Conservation (phyloP, 805 yeast genomes). For the Citeromyces matritensis region DNA sequence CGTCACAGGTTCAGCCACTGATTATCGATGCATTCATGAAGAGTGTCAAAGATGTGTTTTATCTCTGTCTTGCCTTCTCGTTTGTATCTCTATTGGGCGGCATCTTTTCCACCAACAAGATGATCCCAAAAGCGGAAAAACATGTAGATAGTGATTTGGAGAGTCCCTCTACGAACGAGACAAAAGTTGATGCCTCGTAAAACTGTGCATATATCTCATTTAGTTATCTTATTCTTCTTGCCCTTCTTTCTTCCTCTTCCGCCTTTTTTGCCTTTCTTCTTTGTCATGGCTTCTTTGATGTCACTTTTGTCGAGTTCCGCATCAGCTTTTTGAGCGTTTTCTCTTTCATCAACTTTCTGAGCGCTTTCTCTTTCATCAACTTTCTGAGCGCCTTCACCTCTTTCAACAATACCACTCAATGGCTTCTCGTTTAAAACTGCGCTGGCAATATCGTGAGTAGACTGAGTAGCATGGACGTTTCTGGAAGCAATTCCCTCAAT, state of each 20-base stretch:
- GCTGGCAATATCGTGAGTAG: conserved; percentile 5
- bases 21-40: conserved; percentile 14
- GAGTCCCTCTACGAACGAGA: too few relatives aligned
- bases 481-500: conserved; percentile 9
- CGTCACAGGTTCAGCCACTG: conserved; percentile 4
- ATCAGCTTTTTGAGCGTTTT: not conserved
- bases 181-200: too few relatives aligned
- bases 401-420: conserved; percentile 1
- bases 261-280: not conserved
- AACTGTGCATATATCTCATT: too few relatives aligned
- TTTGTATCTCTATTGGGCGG: conserved; percentile 14
- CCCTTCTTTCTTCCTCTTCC: not conserved
- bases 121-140: conserved; percentile 20
- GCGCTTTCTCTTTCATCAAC: conserved; percentile 1
- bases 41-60: conserved; percentile 23
- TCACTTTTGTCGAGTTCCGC: not conserved
- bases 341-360: not conserved
- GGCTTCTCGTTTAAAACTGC: conserved; percentile 2
- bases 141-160: too few relatives aligned
- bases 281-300: not conserved
- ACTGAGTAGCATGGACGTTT: conserved; percentile 3
- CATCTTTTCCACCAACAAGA: conserved; percentile 22
- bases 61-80: conserved; percentile 22
- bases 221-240: not conserved
- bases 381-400: not conserved